Base-by-base conservation (phyloP, 2,329 filamentous ascomycete genomes). In the Cercospora citrullina region DNA sequence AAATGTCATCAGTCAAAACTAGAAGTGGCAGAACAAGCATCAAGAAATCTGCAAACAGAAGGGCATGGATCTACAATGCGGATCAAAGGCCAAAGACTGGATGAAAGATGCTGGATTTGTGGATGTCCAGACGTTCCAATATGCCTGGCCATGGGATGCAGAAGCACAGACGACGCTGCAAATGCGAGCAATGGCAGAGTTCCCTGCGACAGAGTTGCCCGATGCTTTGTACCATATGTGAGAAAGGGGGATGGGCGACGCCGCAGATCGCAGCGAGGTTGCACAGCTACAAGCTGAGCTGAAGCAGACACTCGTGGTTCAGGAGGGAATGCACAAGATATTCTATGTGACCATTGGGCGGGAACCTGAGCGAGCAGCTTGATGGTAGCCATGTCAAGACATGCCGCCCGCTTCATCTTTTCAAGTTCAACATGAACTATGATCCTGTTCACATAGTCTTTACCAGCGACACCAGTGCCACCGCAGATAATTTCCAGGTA, bases 261-360 rank as follows among this genome's bases (percentile, higher is more conserved):
- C 14, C 5, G 57, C 45, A 31, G 28, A n/a, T 5, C 39, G 30
- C n/a, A 28, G 21, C 28, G 65, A 61, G 60, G 36, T 68, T 30
- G 65, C 66, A 16, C 48, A 60, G 53, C 55, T 66, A 60, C 51
- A 60, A 14, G 18, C 16, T 12, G 68, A 70, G 63, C 68, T 70
- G 68, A 68, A 36, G 21, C 45, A 42, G 53, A 64, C 36, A 9
- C 57, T 70, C 16, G 31, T 42, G 14, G 23, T 55, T 10, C 59
- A 57, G 14, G 39, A 21, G n/a, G 65, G 65, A n/a, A 60, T 23
- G 33, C 58, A 68, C 53, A 59, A 68, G 42, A 23, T 59, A 14
- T 68, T 67, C 31, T 65, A 63, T 58, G 65, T 69, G 10, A 67
- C 65, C 16, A 63, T 69, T 55, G 68, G 65, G 48, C 59, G 51